Conservation (phyloP, 1,139 yeast species). For the Sporopachydermia cereana region DNA sequence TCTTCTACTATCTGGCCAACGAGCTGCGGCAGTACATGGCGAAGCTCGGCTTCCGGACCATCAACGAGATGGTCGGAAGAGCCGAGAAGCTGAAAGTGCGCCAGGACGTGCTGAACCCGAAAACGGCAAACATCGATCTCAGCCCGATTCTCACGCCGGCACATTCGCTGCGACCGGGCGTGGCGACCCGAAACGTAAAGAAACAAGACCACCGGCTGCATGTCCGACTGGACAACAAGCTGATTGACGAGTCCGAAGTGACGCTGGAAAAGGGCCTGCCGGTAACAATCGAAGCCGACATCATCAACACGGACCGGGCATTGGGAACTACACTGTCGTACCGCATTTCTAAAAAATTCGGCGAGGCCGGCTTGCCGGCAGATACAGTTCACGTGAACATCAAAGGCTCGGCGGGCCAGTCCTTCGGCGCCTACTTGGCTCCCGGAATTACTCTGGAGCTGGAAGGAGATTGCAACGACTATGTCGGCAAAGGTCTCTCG, state of each 20-base stretch:
- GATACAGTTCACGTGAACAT: constrained; percentile 92
- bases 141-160: constrained; percentile 95
- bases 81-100: constrained; percentile 82
- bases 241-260: constrained; percentile 89
- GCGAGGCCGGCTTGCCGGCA: constrained; percentile 88
- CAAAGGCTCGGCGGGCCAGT: constrained; percentile 94
- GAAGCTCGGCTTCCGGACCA: constrained; percentile 83
- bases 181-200: constrained; percentile 83
- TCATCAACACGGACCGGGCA: constrained; percentile 92
- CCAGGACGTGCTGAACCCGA: constrained; percentile 76
- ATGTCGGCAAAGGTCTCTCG: constrained; percentile 93
- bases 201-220: constrained; percentile 93
- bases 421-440: constrained; percentile 95
- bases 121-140: constrained; percentile 84
- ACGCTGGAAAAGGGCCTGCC: constrained; percentile 92
- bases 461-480: constrained; percentile 97
- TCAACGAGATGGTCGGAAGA: constrained; percentile 96
- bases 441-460: constrained; percentile 91
- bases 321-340: constrained; percentile 91
- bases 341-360: constrained; percentile 85
- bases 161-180: constrained; percentile 95
- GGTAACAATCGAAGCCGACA: constrained; percentile 84
- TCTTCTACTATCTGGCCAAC: constrained; percentile 88
- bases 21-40: constrained; percentile 94
- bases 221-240: constrained; percentile 86